phyloP scores from a whole-genome alignment of 345 rosid genomes.

The Mercurialis annua region DNA sequence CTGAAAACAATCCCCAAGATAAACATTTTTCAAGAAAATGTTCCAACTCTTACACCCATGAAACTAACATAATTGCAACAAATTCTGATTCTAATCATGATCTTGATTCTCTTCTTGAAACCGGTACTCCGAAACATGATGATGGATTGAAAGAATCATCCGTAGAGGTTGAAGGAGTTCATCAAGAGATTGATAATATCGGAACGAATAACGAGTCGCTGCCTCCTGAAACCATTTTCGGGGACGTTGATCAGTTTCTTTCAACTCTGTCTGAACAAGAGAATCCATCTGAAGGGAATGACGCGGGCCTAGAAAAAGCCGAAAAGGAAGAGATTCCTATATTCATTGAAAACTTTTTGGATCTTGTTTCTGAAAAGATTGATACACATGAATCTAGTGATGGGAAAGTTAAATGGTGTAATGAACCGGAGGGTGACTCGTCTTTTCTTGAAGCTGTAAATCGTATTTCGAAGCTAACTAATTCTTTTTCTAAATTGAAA shows the following conservation, averaged over 20 bases:
- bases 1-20: constrained; percentile 4
- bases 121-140: neutral
- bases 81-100: neutral
- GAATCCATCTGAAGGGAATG: neutral
- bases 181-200: neutral
- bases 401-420: constrained; percentile 36
- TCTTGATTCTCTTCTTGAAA: neutral
- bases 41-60: neutral
- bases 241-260: constrained; percentile 50
- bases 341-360: constrained; percentile 55
- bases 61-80: neutral
- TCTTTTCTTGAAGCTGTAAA: constrained; percentile 44
- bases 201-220: constrained; percentile 22
- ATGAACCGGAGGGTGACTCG: constrained; percentile 37
- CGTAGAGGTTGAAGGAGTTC: neutral
- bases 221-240: constrained; percentile 46
- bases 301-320: neutral
- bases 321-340: constrained; percentile 40
- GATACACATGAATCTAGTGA: constrained; percentile 39
- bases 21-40: neutral
- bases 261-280: constrained; percentile 22
- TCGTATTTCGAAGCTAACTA: constrained; percentile 54
- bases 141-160: neutral
- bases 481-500: constrained; percentile 27
- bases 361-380: constrained; percentile 49